Evolutionary conservation across 192 early-diverging fungal species (phyloP).

Genomic region (Coemansia sp.): DNA sequence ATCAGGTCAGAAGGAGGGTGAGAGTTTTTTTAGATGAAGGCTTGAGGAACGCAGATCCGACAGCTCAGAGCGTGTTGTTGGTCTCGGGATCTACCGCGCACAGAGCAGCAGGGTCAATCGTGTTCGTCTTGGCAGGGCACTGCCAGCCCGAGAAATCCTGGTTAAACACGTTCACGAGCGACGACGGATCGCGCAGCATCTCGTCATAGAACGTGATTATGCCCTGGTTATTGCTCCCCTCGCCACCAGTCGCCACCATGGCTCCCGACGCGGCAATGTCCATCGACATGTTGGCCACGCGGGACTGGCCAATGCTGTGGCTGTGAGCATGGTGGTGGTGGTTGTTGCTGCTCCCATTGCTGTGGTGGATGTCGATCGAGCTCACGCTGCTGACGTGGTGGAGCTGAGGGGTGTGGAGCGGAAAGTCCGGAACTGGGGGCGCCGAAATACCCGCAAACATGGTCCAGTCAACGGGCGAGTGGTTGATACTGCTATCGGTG

Average conservation of each 20-base stretch:
- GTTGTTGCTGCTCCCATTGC: not conserved
- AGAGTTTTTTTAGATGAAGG: not conserved
- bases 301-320: slow-evolving; percentile 17
- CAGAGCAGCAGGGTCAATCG: slow-evolving; percentile 53
- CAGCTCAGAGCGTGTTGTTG: slow-evolving; percentile 32
- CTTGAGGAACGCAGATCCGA: not conserved
- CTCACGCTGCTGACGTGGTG: slow-evolving; percentile 41
- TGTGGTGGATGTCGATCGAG: slow-evolving; percentile 19
- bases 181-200: slow-evolving; percentile 51
- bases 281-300: slow-evolving; percentile 13
- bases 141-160: slow-evolving; percentile 54
- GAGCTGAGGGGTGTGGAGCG: slow-evolving; percentile 22
- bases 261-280: slow-evolving; percentile 15
- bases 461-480: slow-evolving; percentile 42
- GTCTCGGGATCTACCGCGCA: slow-evolving; percentile 54
- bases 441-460: slow-evolving; percentile 46
- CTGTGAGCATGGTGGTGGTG: slow-evolving; percentile 17
- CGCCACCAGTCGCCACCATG: slow-evolving; percentile 7
- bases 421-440: slow-evolving; percentile 20
- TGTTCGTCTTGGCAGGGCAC: slow-evolving; percentile 52
- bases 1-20: slow-evolving; percentile 25
- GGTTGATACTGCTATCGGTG: slow-evolving; percentile 15
- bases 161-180: slow-evolving; percentile 51
- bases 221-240: slow-evolving; percentile 21
- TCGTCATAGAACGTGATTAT: slow-evolving; percentile 51